These are phyloP conservation scores for Trichosporon faecale DNA, from an alignment of 1,284 basidiomycete genomes.

Conservation along the genomic window DNA sequence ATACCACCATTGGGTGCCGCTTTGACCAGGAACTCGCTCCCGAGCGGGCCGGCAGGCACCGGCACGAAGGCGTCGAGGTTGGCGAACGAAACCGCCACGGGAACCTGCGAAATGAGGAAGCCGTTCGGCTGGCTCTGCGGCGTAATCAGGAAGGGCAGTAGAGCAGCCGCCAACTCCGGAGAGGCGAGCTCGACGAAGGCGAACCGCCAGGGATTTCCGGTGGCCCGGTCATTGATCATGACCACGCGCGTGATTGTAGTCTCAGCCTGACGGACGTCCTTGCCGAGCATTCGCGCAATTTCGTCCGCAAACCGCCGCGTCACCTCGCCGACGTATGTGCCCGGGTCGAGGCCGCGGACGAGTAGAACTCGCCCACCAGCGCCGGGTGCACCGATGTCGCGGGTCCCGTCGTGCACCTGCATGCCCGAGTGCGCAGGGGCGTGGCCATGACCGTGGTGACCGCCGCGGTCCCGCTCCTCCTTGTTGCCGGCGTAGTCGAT, in stretches of 20 bases:
- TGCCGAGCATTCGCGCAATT: conserved; percentile 59
- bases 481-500: conserved; percentile 72
- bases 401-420: conserved; percentile 73
- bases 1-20: conserved; percentile 41
- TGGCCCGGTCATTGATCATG: conserved; percentile 78
- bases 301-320: conserved; percentile 60
- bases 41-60: conserved; percentile 57
- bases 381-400: conserved; percentile 67
- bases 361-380: conserved; percentile 61
- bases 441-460: neutral
- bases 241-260: conserved; percentile 80
- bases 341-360: conserved; percentile 78
- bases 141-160: conserved; percentile 75
- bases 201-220: conserved; percentile 81
- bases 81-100: conserved; percentile 83
- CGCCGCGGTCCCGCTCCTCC: conserved; percentile 2
- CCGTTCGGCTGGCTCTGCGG: conserved; percentile 77
- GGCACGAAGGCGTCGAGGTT: conserved; percentile 80
- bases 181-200: conserved; percentile 87
- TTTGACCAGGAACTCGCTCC: conserved; percentile 36
- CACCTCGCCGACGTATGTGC: conserved; percentile 64
- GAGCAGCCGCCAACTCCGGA: conserved; percentile 63
- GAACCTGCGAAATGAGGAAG: conserved; percentile 77
- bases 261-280: conserved; percentile 66
- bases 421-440: conserved; percentile 58